Evolutionary conservation across 176 grass and related monocot species (phyloP).

Genomic region (Saccharum officinarum): DNA sequence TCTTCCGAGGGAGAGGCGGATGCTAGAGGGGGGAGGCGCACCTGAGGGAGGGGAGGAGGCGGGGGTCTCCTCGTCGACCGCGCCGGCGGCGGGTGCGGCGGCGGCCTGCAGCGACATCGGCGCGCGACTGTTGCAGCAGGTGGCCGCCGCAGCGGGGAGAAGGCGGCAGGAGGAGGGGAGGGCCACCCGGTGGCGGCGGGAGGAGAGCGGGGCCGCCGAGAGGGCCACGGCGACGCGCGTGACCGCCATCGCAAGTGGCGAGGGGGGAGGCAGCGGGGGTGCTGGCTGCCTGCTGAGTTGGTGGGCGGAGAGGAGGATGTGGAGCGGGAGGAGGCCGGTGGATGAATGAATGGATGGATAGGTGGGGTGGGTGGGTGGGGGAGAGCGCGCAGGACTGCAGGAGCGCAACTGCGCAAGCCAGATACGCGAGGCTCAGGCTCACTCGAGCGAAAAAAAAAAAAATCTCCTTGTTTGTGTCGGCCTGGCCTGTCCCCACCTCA

Average conservation of each 20-base stretch:
- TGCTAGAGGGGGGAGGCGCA: not conserved
- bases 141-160: not conserved
- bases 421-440: no score
- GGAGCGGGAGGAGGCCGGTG: constrained; percentile 15
- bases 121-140: not conserved
- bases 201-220: constrained; percentile 38
- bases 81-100: constrained; percentile 13
- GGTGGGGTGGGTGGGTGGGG: constrained; percentile 6
- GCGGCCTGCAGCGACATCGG: constrained; percentile 28
- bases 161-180: constrained; percentile 30
- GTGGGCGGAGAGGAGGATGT: constrained; percentile 25
- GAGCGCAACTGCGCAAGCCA: no score
- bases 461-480: no score
- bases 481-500: no score
- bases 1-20: not conserved
- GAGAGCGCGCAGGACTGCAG: not conserved
- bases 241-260: constrained; percentile 46
- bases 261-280: not conserved
- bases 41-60: constrained; percentile 38
- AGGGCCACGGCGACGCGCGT: constrained; percentile 54
- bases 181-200: constrained; percentile 8
- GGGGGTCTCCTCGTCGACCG: constrained; percentile 42
- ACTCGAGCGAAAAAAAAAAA: no score
- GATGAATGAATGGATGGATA: not conserved
- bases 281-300: constrained; percentile 13